phyloP scores from a whole-genome alignment of 495 filamentous ascomycete genomes.

The Xylaria palmicola region DNA sequence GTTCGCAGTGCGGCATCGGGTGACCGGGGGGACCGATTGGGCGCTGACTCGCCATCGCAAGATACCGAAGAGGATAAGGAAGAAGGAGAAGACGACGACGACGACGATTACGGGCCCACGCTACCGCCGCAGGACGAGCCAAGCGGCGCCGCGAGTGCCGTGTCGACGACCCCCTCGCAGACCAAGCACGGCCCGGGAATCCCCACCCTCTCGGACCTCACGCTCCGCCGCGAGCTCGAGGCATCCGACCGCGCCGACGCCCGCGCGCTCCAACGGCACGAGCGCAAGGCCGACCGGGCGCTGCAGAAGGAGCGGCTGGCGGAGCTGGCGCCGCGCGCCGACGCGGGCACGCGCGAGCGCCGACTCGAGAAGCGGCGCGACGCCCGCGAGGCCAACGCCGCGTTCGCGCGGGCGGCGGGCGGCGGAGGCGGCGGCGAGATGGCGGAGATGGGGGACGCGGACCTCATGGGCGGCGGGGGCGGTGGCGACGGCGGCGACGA shows the following conservation, averaged over 20 bases:
- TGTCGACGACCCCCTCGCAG: not conserved
- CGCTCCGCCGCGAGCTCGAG: conserved; percentile 52
- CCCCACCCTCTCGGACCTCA: conserved; percentile 72
- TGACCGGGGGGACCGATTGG: not conserved
- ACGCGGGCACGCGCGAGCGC: conserved; percentile 80
- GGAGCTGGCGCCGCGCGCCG: conserved; percentile 79
- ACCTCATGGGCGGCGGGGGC: conserved; percentile 61
- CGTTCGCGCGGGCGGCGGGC: conserved; percentile 56
- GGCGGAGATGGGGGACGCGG: conserved; percentile 57
- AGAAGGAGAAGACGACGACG: conserved; percentile 55
- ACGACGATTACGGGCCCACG: conserved; percentile 69
- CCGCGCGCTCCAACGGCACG: conserved; percentile 55
- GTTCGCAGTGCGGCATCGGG: not conserved
- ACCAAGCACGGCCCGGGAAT: conserved; percentile 66
- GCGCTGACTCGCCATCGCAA: not conserved
- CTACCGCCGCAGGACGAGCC: conserved; percentile 47
- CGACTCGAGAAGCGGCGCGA: conserved; percentile 77
- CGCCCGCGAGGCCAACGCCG: conserved; percentile 55
- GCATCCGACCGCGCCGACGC: conserved; percentile 53
- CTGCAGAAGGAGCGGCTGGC: conserved; percentile 65
- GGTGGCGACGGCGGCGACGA: conserved; percentile 56
- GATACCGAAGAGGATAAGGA: conserved; percentile 33
- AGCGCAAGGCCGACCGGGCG: conserved; percentile 61
- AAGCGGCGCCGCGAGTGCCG: not conserved
- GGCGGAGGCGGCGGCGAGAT: conserved; percentile 40